Percentiles rank a stretch among this genome's conserved stretches.
phyloP scores from a whole-genome alignment of 257 asterid species.

The Vinca minor region DNA sequence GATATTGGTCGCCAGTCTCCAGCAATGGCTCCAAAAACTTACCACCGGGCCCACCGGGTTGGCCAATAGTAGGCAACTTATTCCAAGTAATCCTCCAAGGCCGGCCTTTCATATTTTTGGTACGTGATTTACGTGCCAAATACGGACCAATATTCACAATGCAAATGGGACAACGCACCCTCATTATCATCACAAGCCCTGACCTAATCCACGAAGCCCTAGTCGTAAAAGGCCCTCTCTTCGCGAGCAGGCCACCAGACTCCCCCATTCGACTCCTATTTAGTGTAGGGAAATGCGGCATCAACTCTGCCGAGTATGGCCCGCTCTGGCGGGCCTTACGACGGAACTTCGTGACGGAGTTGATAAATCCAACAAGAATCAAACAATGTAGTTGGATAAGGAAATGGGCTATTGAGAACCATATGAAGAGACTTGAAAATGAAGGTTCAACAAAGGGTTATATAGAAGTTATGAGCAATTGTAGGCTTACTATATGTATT shows the following conservation, averaged over 20 bases:
- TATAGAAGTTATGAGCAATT: conserved; percentile 77
- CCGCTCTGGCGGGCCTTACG: conserved; percentile 89
- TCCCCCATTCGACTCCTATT: conserved; percentile 84
- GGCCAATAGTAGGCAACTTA: conserved; percentile 89
- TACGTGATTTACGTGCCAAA: conserved; percentile 62
- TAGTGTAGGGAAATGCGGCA: conserved; percentile 88
- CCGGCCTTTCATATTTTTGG: conserved; percentile 58
- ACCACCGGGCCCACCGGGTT: conserved; percentile 95
- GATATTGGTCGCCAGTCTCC: conserved; percentile 41
- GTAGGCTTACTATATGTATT: conserved; percentile 74
- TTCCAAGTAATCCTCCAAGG: conserved; percentile 80
- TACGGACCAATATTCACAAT: conserved; percentile 93
- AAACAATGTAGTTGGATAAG: conserved; percentile 89
- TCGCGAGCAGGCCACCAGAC: conserved; percentile 89
- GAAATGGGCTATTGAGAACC: conserved; percentile 63
- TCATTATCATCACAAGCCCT: conserved; percentile 61
- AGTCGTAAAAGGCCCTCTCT: conserved; percentile 58
- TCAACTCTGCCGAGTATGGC: conserved; percentile 92
- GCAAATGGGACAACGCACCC: conserved; percentile 91
- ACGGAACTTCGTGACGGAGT: conserved; percentile 86
- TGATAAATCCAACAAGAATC: conserved; percentile 68
- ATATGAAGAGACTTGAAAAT: conserved; percentile 49
- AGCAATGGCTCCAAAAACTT: conserved; percentile 41
- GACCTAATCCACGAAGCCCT: conserved; percentile 87
- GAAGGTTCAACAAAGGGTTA: conserved; percentile 42